Evolutionary conservation across 164 flowering plant genomes (phyloP), one percentile per base, ranked within the genome.

Genomic region (Stephania yunnanensis): DNA sequence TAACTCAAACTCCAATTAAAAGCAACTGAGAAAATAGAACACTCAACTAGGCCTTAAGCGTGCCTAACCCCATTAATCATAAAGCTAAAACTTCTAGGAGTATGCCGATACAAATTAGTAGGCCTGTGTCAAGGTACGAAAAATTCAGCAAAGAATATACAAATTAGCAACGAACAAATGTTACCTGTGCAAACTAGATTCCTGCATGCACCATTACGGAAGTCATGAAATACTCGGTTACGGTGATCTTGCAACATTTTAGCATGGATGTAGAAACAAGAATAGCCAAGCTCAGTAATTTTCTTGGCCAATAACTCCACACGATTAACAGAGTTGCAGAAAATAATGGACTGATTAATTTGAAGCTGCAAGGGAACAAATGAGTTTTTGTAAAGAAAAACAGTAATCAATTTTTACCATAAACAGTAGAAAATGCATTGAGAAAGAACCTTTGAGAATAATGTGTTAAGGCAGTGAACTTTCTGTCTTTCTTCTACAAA

Each of bases 171-270:
- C 17, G 0, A 45, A 30, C 45, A 68, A 30, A 30, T 6, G n/a
- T 52, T 81, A 96, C 99, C 99, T 78, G 99, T 91, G 72, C 99
- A 96, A 67, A 96, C 99, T 83, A 96, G 98, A 84, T 96, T 96
- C 77, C 99, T 80, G 86, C 99, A 96, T 63, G 99, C 99, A 81
- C 99, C 99, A 83, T 94, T 94, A 17, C 98, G 97, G 80, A 96
- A 96, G 81, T 96, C 98, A 83, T 96, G 99, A 81, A 96, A 96
- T 7, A 96, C 99, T 77, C 99, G 86, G 78, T 96, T 96, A 7
- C 99, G 94, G 79, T 96, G 99, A 77, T 89, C 95, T 87, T 96
- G 99, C 79, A 96, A 83, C 99, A 96, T 96, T 85, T 92, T 94
- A 7, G 99, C 99, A 87, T 96, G 99, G 74, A 95, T 95, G 53